Evolutionary conservation across 2,329 filamentous ascomycete species (phyloP).

Genomic region (Cephalotrichum gorgonifer): DNA sequence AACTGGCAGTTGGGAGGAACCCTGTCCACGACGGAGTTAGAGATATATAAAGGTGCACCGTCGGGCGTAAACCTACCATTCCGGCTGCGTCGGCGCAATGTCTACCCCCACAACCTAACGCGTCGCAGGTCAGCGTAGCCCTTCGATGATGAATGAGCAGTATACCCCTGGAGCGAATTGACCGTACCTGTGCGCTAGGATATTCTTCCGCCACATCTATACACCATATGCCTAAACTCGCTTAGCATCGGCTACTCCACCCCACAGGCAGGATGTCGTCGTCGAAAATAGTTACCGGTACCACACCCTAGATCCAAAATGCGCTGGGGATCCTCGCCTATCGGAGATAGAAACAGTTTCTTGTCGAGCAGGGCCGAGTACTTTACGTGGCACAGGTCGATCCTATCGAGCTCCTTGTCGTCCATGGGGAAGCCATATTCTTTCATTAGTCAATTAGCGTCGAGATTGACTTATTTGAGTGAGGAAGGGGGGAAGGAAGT

Average conservation of each 20-base stretch:
- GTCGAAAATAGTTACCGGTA: slow-evolving; percentile 27
- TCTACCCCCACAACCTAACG: slow-evolving; percentile 14
- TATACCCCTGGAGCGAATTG: not conserved
- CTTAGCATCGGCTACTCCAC: slow-evolving; percentile 6
- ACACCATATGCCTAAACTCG: slow-evolving; percentile 18
- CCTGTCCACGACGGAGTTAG: slow-evolving; percentile 38
- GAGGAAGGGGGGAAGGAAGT: not conserved
- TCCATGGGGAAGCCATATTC: slow-evolving; percentile 30
- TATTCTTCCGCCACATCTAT: slow-evolving; percentile 27
- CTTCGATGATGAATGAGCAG: not conserved
- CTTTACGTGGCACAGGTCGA: slow-evolving; percentile 28
- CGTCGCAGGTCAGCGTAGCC: too few species aligned
- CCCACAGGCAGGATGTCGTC: too few species aligned
- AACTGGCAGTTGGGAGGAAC: slow-evolving; percentile 53
- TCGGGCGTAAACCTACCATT: slow-evolving; percentile 8
- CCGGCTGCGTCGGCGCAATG: slow-evolving; percentile 14
- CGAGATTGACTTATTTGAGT: not conserved
- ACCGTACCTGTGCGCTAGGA: slow-evolving; percentile 11
- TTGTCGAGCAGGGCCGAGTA: slow-evolving; percentile 16
- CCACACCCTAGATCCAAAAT: slow-evolving; percentile 49
- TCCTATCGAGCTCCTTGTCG: slow-evolving; percentile 26
- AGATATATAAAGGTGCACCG: slow-evolving; percentile 14
- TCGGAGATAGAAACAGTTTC: slow-evolving; percentile 8
- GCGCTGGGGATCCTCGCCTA: slow-evolving; percentile 30
- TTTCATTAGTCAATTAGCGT: slow-evolving; percentile 8